phyloP scores from a whole-genome alignment of 805 yeast genomes.

The Kazachstania kunashirensis region DNA sequence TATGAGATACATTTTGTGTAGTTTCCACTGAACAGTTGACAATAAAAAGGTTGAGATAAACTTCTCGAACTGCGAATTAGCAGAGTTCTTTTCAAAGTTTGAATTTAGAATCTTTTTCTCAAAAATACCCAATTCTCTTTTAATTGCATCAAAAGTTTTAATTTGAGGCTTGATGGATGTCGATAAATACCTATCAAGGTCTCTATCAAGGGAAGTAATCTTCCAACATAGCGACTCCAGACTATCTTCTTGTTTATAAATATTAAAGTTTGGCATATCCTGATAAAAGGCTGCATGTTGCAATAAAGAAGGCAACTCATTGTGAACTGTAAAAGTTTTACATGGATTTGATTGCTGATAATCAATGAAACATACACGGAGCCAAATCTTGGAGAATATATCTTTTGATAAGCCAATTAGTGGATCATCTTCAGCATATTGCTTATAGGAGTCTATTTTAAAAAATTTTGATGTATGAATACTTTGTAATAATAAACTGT shows the following conservation, averaged over 20 bases:
- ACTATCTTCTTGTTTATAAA: conserved; percentile 21
- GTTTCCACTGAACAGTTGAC: conserved; percentile 21
- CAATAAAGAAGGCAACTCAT: conserved; percentile 20
- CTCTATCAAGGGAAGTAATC: conserved; percentile 26
- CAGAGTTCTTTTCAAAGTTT: conserved; percentile 7
- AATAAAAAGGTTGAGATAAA: conserved; percentile 17
- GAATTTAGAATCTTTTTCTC: conserved; percentile 7
- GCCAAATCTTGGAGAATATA: conserved; percentile 24
- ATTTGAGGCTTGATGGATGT: conserved; percentile 20
- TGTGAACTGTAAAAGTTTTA: conserved; percentile 15
- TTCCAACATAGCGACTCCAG: conserved; percentile 27
- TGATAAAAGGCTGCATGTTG: conserved; percentile 23
- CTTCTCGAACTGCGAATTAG: conserved; percentile 16
- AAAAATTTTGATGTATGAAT: conserved; percentile 20
- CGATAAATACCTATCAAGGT: conserved; percentile 17
- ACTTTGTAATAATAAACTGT: conserved; percentile 17
- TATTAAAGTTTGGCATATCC: conserved; percentile 18
- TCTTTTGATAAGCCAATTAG: conserved; percentile 15
- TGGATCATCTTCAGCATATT: conserved; percentile 17
- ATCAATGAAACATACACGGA: conserved; percentile 19
- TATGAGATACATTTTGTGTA: conserved; percentile 17
- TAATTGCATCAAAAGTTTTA: conserved; percentile 24
- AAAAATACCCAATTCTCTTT: conserved; percentile 16
- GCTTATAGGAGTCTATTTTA: conserved; percentile 17
- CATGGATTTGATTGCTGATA: conserved; percentile 21